These are phyloP conservation scores for Cyclotella kingstonii DNA, from an alignment of 108 stramenopile species.

Conservation along the genomic window DNA sequence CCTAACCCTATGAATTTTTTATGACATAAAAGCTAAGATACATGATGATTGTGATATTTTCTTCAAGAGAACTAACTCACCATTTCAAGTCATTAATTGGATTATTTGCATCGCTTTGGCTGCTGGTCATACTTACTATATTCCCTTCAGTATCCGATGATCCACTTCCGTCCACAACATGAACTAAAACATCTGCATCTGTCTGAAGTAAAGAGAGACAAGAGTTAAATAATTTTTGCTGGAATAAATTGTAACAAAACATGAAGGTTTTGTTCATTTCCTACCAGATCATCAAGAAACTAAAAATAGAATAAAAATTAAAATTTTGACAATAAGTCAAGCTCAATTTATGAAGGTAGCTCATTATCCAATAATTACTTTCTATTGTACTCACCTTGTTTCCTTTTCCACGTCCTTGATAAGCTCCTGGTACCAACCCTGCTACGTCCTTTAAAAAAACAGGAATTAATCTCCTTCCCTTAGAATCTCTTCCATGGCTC, in stretches of 20 bases:
- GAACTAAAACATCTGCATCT: conserved; percentile 88
- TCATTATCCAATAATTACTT: too few species aligned
- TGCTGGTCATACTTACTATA: conserved; percentile 28
- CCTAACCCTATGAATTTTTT: neutral
- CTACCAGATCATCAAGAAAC: conserved; percentile 90
- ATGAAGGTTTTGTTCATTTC: too few species aligned
- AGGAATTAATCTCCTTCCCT: conserved; percentile 75
- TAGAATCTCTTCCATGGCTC: conserved; percentile 74
- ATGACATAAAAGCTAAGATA: neutral
- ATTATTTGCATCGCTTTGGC: conserved; percentile 37
- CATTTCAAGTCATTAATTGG: conserved; percentile 78
- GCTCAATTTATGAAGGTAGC: too few species aligned
- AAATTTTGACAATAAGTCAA: neutral
- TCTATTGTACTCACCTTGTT: conserved; percentile 49
- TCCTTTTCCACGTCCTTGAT: conserved; percentile 80
- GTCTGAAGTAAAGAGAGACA: too few species aligned
- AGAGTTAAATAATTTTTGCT: too few species aligned
- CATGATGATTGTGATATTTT: neutral
- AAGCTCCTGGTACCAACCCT: conserved; percentile 89
- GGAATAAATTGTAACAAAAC: too few species aligned
- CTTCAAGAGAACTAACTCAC: conserved; percentile 15
- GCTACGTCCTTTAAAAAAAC: conserved; percentile 89
- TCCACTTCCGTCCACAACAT: conserved; percentile 72
- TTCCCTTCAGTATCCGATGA: conserved; percentile 77
- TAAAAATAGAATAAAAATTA: neutral